These are phyloP conservation scores for Salicornia ramosissima DNA, from an alignment of 148 eudicot genomes.

Conservation along the genomic window DNA sequence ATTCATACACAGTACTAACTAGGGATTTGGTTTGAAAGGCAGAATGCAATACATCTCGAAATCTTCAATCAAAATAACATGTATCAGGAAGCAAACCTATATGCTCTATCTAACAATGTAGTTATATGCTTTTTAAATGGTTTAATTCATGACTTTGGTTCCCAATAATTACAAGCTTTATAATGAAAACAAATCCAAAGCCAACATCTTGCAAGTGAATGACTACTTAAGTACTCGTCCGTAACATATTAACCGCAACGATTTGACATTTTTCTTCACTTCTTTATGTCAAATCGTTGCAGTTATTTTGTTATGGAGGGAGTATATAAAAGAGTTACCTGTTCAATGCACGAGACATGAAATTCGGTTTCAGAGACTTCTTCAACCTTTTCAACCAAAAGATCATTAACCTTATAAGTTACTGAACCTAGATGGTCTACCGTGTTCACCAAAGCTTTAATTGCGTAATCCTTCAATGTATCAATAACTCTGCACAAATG, in stretches of 20 bases:
- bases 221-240: too few relatives aligned
- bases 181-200: too few relatives aligned
- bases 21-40: neutral
- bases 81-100: neutral
- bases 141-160: neutral
- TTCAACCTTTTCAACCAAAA: slow-evolving; percentile 77
- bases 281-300: too few relatives aligned
- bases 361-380: slow-evolving; percentile 72
- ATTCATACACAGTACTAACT: neutral
- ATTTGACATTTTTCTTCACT: too few relatives aligned
- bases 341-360: slow-evolving; percentile 79
- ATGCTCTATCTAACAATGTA: neutral
- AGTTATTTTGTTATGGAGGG: slow-evolving; percentile 11
- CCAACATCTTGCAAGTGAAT: too few relatives aligned
- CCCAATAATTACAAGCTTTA: neutral
- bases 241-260: too few relatives aligned
- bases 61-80: neutral
- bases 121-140: neutral
- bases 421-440: slow-evolving; percentile 95
- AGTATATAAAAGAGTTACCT: slow-evolving; percentile 37
- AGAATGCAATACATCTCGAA: neutral
- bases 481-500: slow-evolving; percentile 65
- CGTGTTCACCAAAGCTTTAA: slow-evolving; percentile 87
- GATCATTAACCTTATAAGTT: slow-evolving; percentile 68
- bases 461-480: slow-evolving; percentile 75